Evolutionary conservation across 1,139 yeast genomes (phyloP), one percentile per base, ranked within the genome.

Genomic region (Blastobotrys arbuscula): DNA sequence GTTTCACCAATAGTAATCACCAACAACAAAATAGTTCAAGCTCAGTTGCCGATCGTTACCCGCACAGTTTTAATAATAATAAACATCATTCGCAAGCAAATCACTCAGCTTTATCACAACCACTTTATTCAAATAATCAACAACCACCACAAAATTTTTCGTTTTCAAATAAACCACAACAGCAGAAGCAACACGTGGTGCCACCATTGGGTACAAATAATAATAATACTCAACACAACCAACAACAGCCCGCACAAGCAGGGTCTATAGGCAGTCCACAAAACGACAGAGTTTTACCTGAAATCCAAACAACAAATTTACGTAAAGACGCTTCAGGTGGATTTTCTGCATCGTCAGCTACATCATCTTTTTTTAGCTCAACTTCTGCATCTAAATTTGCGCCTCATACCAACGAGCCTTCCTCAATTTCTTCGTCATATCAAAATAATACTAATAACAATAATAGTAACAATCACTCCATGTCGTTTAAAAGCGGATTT

Each of bases 361-460:
- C 55, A 10, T 59, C 63, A 33, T 53, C 61, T 19, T 59, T 50
- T 46, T 61, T 61, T 49, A 57, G 61, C 23, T 57, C 63, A 7
- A 53, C 62, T 8, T 53, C 63, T n/a, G 53, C 59, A 10, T 60
- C 64, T 12, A 53, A 56, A 38, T 56, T 55, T 23, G 63, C 58
- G 16, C 64, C 64, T 9, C 54, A 59, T 48, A 56, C 63, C 8
- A 60, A 62, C 50, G 63, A 60, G 46, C 67, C 67, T 8, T 56
- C 64, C 15, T 58, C 64, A 3, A 63, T 62, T 2, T 57, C 63
- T n/a, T 56, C 64, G 2, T 57, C 62, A n/a, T 63, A 63, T 52
- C 60, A 60, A 39, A 54, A 28, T 55, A 26, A 56, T 58, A 13
- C 51, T 41, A 37, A 19, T 37, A 16, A 18, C 26, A 33, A 15